Evolutionary conservation across 129 eudicot species (phyloP), one percentile per base, ranked within the genome.

Genomic region (Tagetes erecta): DNA sequence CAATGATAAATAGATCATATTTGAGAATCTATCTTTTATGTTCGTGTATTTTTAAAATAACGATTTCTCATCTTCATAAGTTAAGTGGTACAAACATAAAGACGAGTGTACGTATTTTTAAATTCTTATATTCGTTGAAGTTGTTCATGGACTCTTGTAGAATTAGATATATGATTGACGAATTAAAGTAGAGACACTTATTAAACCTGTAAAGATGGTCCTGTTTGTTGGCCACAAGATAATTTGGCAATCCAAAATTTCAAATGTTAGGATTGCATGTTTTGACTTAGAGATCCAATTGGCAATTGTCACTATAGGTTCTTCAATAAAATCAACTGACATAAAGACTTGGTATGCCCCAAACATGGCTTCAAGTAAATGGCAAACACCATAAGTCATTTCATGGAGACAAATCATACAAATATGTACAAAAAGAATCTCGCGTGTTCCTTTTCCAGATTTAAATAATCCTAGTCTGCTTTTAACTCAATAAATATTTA

Each of bases 241-340:
- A 36, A 10, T 2, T 57, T 14, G 67, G 39, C 41, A 72, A 12
- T 9, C 67, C 44, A 70, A 50, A 70, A 51, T 49, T 70, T 34
- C 46, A 70, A 70, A 70, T 35, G 39, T 41, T 31, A 56, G 76
- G 67, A 56, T 56, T 6, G 39, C 55, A 72, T 72, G 31, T 56
- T 40, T 72, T 72, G 76, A 72, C 76, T 72, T 56, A 41, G 41
- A 40, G 7, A 72, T 72, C 41, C 63, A 31, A 57, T 8, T 57
- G 64, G 64, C 67, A 56, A 53, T 71, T 53, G 67, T 71, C 53
- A 40, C 40, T 55, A 71, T 27, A 55, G 12, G 64, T 57, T 57
- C 63, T 56, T 56, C 64, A 57, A 30, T 31, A 57, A 57, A 57
- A 57, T 57, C 64, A 57, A 57, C 37, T 30, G 12, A 57, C 64